phyloP scores from a whole-genome alignment of 75 land plant genomes.

The Sequoia sempervirens region DNA sequence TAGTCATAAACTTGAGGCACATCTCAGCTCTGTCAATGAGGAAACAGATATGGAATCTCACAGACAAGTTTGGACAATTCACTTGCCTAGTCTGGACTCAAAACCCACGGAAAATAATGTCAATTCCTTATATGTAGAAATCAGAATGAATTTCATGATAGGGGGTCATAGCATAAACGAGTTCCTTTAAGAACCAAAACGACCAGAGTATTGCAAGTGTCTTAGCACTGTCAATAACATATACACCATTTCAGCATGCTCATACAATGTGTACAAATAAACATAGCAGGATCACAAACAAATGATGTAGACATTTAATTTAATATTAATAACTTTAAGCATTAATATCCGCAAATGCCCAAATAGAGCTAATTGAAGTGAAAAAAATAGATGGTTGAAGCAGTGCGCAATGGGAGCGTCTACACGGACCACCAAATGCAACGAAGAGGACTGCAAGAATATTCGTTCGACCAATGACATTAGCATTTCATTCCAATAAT shows the following conservation, averaged over 20 bases:
- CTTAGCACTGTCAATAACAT: not conserved
- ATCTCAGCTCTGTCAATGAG: not conserved
- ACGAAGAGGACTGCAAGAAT: not conserved
- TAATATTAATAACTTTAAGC: not conserved
- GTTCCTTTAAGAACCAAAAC: not conserved
- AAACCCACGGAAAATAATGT: not conserved
- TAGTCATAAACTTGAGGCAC: not conserved
- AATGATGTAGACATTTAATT: not conserved
- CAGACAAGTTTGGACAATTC: not conserved
- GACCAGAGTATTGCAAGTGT: not conserved
- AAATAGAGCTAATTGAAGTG: not conserved
- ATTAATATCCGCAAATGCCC: not conserved
- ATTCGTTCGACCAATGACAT: not conserved
- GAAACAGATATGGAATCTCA: not conserved
- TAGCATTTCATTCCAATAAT: not conserved
- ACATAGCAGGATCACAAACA: not conserved
- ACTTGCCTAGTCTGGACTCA: not conserved
- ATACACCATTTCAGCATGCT: not conserved
- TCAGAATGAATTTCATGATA: not conserved
- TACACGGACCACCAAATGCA: not conserved
- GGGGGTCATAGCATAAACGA: not conserved
- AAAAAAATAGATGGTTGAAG: not conserved
- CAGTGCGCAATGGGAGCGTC: not conserved
- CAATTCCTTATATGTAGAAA: not conserved
- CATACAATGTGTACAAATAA: not conserved